Evolutionary conservation across 108 stramenopile genomes (phyloP).

Genomic region (Cyclostephanos invisitatus): DNA sequence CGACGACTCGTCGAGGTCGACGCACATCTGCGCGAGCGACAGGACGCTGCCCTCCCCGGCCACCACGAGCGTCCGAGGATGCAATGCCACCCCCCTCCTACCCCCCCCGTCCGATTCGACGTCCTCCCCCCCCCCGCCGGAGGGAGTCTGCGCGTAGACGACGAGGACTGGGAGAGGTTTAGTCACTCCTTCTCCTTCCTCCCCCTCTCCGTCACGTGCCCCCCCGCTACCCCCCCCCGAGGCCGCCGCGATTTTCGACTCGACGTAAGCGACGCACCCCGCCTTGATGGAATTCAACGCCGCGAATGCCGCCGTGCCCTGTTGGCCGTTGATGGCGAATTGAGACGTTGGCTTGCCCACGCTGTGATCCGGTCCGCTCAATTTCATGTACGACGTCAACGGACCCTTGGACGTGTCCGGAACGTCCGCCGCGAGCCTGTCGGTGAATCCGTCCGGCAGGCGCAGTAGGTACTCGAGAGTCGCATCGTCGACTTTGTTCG

Average conservation of each 20-base stretch:
- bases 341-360: slow-evolving; percentile 81
- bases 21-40: slow-evolving; percentile 72
- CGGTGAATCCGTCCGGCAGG: slow-evolving; percentile 89
- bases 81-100: slow-evolving; percentile 68
- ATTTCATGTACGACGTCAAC: slow-evolving; percentile 59
- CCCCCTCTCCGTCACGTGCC: not conserved
- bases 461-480: slow-evolving; percentile 53
- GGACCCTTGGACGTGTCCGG: slow-evolving; percentile 50
- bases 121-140: slow-evolving; percentile 40
- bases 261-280: slow-evolving; percentile 74
- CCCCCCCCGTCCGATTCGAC: slow-evolving; percentile 11
- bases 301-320: slow-evolving; percentile 89
- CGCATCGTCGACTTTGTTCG: slow-evolving; percentile 32
- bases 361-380: slow-evolving; percentile 80
- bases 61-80: slow-evolving; percentile 74
- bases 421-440: slow-evolving; percentile 78
- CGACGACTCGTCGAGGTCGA: slow-evolving; percentile 68
- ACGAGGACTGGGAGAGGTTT: slow-evolving; percentile 72
- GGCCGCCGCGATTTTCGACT: slow-evolving; percentile 13
- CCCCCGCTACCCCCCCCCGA: not conserved
- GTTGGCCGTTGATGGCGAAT: slow-evolving; percentile 89
- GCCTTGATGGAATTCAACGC: slow-evolving; percentile 84
- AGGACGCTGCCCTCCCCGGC: slow-evolving; percentile 60
- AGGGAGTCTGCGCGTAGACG: slow-evolving; percentile 78
- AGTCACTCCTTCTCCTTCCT: too few species aligned